These are phyloP conservation scores for Coemansia sp. DNA, from an alignment of 192 early-diverging fungal genomes.

Conservation along the genomic window DNA sequence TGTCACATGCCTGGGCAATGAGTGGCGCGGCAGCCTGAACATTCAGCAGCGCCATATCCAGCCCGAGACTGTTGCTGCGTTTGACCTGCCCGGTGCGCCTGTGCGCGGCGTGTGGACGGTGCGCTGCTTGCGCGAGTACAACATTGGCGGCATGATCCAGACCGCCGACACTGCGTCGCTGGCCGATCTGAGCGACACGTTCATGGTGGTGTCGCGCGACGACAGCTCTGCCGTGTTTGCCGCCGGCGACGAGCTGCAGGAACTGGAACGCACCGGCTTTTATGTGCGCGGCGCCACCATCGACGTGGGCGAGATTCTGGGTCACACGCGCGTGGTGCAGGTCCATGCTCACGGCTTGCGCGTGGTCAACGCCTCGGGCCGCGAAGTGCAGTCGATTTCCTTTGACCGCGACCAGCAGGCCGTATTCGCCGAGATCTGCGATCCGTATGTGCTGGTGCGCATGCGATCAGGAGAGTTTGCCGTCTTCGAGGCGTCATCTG, in stretches of 20 bases:
- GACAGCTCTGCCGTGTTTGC: conserved; percentile 57
- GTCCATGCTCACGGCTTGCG: conserved; percentile 71
- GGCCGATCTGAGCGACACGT: conserved; percentile 25
- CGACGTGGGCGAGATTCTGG: conserved; percentile 66
- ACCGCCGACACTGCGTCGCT: conserved; percentile 26
- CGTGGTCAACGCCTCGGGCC: conserved; percentile 57
- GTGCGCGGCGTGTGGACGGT: conserved; percentile 42
- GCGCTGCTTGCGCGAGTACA: conserved; percentile 35
- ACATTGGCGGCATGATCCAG: conserved; percentile 48
- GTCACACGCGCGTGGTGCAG: conserved; percentile 75
- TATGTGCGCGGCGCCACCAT: conserved; percentile 72
- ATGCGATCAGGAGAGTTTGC: conserved; percentile 60
- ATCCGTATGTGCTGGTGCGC: conserved; percentile 77
- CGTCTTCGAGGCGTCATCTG: conserved; percentile 58
- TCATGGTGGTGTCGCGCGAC: conserved; percentile 42
- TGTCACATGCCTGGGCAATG: conserved; percentile 59
- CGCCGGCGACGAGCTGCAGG: conserved; percentile 76
- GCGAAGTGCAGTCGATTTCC: conserved; percentile 25
- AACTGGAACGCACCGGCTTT: conserved; percentile 70
- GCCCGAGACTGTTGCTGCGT: conserved; percentile 57
- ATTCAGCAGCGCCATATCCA: conserved; percentile 60
- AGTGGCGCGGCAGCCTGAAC: conserved; percentile 54
- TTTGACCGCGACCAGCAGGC: conserved; percentile 45
- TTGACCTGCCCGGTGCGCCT: conserved; percentile 51
- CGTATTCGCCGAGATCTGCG: conserved; percentile 67